A percentile compares a stretch with the other conserved stretches of the same genome.
These are phyloP conservation scores for Kwoniella shandongensis DNA, from an alignment of 768 basidiomycete genomes.

Conservation along the genomic window DNA sequence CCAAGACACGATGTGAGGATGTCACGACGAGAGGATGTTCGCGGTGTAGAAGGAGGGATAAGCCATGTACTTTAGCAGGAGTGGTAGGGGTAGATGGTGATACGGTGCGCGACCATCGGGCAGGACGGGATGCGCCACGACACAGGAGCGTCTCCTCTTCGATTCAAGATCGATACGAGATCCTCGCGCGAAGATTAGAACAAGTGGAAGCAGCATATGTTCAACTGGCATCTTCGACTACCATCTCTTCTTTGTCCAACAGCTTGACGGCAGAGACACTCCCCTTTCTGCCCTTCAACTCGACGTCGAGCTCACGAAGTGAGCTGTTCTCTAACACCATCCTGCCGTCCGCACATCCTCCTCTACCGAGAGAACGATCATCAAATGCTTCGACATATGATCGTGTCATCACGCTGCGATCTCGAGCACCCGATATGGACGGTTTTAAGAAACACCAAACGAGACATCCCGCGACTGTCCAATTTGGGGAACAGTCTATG, in stretches of 20 bases:
- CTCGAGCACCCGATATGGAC: neutral
- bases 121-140: neutral
- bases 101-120: neutral
- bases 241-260: neutral
- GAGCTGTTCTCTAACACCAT: too few species aligned
- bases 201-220: constrained; percentile 5
- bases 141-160: neutral
- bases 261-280: neutral
- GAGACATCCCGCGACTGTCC: neutral
- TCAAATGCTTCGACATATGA: too few species aligned
- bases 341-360: too few species aligned
- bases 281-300: neutral
- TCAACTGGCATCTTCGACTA: neutral
- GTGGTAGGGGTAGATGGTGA: neutral
- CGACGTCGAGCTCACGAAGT: too few species aligned
- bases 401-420: neutral
- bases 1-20: constrained; percentile 7
- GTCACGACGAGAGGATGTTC: constrained; percentile 5
- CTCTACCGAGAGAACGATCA: too few species aligned
- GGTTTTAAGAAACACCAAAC: constrained; percentile 1
- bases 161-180: neutral
- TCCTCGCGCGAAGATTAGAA: constrained; percentile 3
- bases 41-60: constrained; percentile 10
- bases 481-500: constrained; percentile 19
- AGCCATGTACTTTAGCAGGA: constrained; percentile 4